Evolutionary conservation across 1,284 basidiomycete species (phyloP), one percentile per base, ranked within the genome.

Genomic region (Ustilago loliicola): DNA sequence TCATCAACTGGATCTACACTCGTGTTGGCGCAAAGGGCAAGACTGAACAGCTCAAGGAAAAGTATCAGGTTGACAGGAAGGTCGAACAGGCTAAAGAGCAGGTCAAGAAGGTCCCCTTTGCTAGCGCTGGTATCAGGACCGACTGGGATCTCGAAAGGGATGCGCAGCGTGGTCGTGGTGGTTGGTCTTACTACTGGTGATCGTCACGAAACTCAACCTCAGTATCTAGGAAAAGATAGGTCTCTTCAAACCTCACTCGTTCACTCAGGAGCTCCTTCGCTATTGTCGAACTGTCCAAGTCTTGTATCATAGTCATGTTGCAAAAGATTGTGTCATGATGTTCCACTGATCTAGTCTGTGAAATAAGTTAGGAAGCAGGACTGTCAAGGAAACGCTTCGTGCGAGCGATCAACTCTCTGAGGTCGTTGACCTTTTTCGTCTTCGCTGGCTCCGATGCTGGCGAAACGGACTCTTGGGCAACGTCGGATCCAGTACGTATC

Each of bases 81-180:
- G 59, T 79, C 8, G 66, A 77, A 23, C 51, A 66, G 51, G 79
- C 79, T 2, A 80, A 68, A 45, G 51, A 72, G 38, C 75, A 68
- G 52, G 74, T 76, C 2, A 67, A 79, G 57, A 72, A 71, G 38
- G 72, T 82, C 3, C 81, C 81, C 23, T 82, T 81, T 65, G 79
- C 79, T 15, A 73, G 61, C 29, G 78, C 80, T 2, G 81, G 81
- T 7, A 75, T 82, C n/a, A 54, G 81, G 29, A 81, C 81, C 8
- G 66, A 74, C 2, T 79, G 71, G 67, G 81, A 82, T 57, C 21
- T 81, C 0, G 64, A 76, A 19, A 56, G 71, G 7, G 81, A 82
- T 61, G 66, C 63, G 0, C 21, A 75, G 64, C 25, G 61, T 23
- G 79, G 79, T 0, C 27, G 54, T 3, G 81, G 75, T 23, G 81